These are phyloP conservation scores for Butyriboletus loyo DNA, from an alignment of 768 basidiomycete species.

Conservation along the genomic window DNA sequence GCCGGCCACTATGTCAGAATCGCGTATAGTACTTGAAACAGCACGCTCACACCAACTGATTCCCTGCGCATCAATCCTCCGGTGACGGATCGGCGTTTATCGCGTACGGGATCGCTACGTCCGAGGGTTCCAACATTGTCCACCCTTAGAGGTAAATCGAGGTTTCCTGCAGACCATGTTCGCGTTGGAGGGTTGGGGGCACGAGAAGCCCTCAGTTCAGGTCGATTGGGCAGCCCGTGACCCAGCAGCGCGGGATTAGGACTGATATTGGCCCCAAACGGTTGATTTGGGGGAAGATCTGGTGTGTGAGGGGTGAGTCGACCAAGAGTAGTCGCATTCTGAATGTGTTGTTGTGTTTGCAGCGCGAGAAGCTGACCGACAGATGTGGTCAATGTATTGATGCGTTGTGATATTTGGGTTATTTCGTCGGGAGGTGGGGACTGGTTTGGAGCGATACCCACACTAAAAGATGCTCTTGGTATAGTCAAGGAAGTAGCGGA, in stretches of 20 bases:
- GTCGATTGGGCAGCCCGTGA: constrained; percentile 62
- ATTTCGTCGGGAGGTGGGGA: constrained; percentile 66
- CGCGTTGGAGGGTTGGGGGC: constrained; percentile 70
- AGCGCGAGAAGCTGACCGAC: constrained; percentile 81
- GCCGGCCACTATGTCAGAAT: constrained; percentile 19
- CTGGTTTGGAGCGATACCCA: constrained; percentile 72
- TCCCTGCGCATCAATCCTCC: constrained; percentile 65
- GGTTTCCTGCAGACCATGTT: constrained; percentile 81
- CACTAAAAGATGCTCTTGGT: constrained; percentile 61
- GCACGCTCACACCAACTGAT: constrained; percentile 60
- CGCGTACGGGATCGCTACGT: constrained; percentile 43
- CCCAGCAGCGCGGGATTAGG: constrained; percentile 44
- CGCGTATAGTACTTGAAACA: constrained; percentile 2
- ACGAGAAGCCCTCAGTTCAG: constrained; percentile 62
- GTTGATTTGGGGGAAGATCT: constrained; percentile 45
- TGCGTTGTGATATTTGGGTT: constrained; percentile 69
- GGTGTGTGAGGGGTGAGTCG: constrained; percentile 34
- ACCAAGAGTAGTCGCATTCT: constrained; percentile 38
- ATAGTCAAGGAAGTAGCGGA: constrained; percentile 37
- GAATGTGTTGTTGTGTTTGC: constrained; percentile 70
- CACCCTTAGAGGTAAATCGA: constrained; percentile 68
- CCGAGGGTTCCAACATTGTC: constrained; percentile 38
- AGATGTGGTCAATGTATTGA: constrained; percentile 77
- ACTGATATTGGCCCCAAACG: constrained; percentile 36
- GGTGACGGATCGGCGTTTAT: constrained; percentile 76